Base-by-base conservation (phyloP, 139 green algal species). In the Chlorokybus atmophyticus region DNA sequence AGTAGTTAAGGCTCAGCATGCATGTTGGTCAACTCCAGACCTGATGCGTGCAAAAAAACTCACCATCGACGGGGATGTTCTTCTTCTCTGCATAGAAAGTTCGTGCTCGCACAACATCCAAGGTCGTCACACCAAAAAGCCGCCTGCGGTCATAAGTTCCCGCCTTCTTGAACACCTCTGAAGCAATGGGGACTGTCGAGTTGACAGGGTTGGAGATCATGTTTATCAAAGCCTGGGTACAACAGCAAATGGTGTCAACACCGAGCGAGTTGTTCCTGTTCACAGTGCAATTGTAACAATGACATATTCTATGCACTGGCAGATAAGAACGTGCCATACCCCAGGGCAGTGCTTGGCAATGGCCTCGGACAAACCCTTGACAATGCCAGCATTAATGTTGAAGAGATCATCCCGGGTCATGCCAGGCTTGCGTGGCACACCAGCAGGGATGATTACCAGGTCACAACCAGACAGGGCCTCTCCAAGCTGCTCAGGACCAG, bases 401-500 rank as follows among this genome's bases (percentile, higher is more conserved):
- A 99, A 99, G 26, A 99, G 83, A 57, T 99, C 92, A 65, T 98
- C 87, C 55, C 92, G 82, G 32, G 89, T 97, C 92, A 99, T 99
- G 60, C 92, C 92, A 17, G 92, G 92, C 81, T 99, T 99, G 56
- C 92, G 78, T 3, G 92, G 92, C 35, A 99, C 86, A 35, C 89
- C 89, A 25, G 86, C 83, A 23, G 92, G 92, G 47, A 99, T 95
- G 59, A 99, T 72, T 29, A 99, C 85, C 10, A 94, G 60, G 40
- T 93, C 78, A 7, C 65, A 71, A 26, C 82, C 85, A 48, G 73
- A 77, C 0, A 94, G 56, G 0, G 79, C 81, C 6, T 50, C 76
- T 0, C 27, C 53, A 39, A 98, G 77, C 65, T 89, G 56, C 7
- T 88, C 81, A 2, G 77, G 31, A 32, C 90, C 90, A 2, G 64